Conservation (phyloP, 768 basidiomycete species). For the Podaxis sp. region DNA sequence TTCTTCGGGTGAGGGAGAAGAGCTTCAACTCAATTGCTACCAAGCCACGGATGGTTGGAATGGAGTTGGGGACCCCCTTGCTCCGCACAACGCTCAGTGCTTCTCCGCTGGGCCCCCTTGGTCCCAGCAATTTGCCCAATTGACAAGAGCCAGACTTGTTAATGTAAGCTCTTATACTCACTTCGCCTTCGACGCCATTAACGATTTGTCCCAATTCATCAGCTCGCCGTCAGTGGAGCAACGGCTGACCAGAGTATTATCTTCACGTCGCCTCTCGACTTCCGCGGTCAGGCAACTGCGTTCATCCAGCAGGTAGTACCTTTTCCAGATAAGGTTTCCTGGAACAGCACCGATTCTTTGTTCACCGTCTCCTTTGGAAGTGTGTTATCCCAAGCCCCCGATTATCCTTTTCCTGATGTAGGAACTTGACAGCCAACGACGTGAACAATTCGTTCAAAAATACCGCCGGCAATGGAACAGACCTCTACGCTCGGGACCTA, state of each 20-base stretch:
- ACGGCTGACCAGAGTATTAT: slow-evolving; percentile 16
- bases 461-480: slow-evolving; percentile 15
- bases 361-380: slow-evolving; percentile 21
- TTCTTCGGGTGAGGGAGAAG: background rate
- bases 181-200: background rate
- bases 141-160: slow-evolving; percentile 15
- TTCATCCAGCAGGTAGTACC: slow-evolving; percentile 16
- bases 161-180: slow-evolving; percentile 10
- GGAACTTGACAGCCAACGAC: slow-evolving; percentile 16
- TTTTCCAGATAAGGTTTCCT: slow-evolving; percentile 15
- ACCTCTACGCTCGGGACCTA: slow-evolving; percentile 15
- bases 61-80: slow-evolving; percentile 17
- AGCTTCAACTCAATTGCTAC: background rate
- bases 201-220: background rate
- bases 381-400: slow-evolving; percentile 4
- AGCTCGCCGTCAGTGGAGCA: slow-evolving; percentile 21
- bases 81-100: slow-evolving; percentile 13
- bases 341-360: slow-evolving; percentile 16
- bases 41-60: slow-evolving; percentile 18
- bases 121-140: slow-evolving; percentile 16
- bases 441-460: slow-evolving; percentile 17
- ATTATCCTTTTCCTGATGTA: background rate
- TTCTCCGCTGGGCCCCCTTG: slow-evolving; percentile 20
- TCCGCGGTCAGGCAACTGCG: slow-evolving; percentile 17
- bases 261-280: slow-evolving; percentile 19